Evolutionary conservation across 257 asterid genomes (phyloP), one percentile per base, ranked within the genome.

Genomic region (Oldenlandia corymbosa): DNA sequence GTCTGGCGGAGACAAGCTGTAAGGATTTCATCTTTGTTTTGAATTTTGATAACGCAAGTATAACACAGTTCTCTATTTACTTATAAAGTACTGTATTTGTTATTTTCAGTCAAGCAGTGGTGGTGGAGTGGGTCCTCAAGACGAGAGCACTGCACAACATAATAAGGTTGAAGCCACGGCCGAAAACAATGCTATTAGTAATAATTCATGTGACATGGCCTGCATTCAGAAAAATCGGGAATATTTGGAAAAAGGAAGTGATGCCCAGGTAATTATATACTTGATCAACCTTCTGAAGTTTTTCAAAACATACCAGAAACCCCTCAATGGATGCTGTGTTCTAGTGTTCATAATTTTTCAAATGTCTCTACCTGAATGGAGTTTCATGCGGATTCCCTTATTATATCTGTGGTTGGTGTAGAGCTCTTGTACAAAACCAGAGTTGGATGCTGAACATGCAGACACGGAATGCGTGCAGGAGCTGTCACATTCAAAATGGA

Each of bases 1-100:
- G 91, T 90, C 47, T 93, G 99, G 99, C 90, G 97, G 85, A 89
- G 88, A 81, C 96, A 79, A 85, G 83, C 87, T 57, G 98, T 91
- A 80, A 79, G 95, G 71, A 31, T 65, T 48, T 54, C 68, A 37
- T 43, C 39, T 69, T 23, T 53, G n/a, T n/a, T n/a, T n/a, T n/a
- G n/a, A n/a, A n/a, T n/a, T n/a, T n/a, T n/a, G n/a, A n/a, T n/a
- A n/a, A n/a, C n/a, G n/a, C n/a, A n/a, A n/a, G n/a, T n/a, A n/a
- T n/a, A n/a, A n/a, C n/a, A n/a, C n/a, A n/a, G n/a, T n/a, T n/a
- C n/a, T n/a, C n/a, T n/a, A n/a, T n/a, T n/a, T n/a, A n/a, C n/a
- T n/a, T n/a, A n/a, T n/a, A n/a, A 34, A 34, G 9, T 3, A 34
- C 9, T 34, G 6, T 9, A 34, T 34, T 34, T 34, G 39, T 34